Evolutionary conservation across 2,329 filamentous ascomycete species (phyloP).

Genomic region (Metarhizium humberi): DNA sequence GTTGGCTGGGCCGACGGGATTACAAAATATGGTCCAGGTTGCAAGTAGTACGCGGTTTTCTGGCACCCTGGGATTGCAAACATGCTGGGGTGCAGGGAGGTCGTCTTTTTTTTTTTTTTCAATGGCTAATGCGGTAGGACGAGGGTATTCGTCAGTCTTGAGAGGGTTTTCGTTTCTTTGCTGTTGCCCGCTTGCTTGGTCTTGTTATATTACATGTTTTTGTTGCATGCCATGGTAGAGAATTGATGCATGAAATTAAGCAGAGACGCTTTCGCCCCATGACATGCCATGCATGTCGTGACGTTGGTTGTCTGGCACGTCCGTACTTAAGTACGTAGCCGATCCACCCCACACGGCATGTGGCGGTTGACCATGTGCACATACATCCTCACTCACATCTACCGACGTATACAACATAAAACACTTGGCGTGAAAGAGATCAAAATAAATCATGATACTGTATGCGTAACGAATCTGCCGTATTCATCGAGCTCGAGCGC

Average conservation of each 20-base stretch:
- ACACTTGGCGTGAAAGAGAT: too few relatives aligned
- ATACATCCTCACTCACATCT: too few relatives aligned
- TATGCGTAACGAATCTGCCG: too few relatives aligned
- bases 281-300: background rate
- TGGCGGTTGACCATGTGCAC: too few relatives aligned
- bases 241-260: background rate
- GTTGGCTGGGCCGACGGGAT: constrained; percentile 4
- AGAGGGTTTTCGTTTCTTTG: background rate
- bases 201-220: background rate
- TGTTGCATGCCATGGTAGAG: background rate
- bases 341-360: too few relatives aligned
- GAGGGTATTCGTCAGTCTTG: background rate
- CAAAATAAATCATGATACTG: too few relatives aligned
- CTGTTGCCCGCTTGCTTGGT: background rate
- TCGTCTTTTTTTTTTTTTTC: background rate
- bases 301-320: background rate
- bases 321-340: too few relatives aligned
- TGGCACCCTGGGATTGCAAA: background rate
- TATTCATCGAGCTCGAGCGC: too few relatives aligned
- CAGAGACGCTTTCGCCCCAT: too few relatives aligned
- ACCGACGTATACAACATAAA: too few relatives aligned
- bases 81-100: background rate
- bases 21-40: background rate
- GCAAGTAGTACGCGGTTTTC: background rate
- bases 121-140: background rate